A percentile compares a stretch with the other conserved stretches of the same genome.
Evolutionary conservation across 2,329 filamentous ascomycete genomes (phyloP).

Genomic region (Claviceps sorghi): DNA sequence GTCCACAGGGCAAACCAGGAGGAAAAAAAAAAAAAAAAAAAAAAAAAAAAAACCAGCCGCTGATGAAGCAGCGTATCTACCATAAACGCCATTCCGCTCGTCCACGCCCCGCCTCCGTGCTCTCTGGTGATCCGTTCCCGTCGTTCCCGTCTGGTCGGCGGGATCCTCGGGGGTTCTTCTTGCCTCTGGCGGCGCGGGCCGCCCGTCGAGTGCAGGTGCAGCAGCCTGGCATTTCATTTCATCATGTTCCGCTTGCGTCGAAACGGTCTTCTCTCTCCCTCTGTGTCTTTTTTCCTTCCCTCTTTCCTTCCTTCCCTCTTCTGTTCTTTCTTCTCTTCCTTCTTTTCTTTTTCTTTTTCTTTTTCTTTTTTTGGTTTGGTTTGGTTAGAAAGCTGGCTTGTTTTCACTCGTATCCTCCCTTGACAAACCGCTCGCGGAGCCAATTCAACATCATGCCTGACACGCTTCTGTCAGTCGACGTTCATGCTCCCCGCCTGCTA

Average conservation of each 20-base stretch:
- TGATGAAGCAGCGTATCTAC: background rate
- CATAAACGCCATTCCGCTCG: no score
- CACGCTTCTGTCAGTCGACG: no score
- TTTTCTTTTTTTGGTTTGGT: background rate
- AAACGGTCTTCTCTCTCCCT: no score
- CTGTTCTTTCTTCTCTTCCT: background rate
- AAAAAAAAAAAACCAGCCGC: no score
- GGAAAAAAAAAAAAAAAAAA: no score
- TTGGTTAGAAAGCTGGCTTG: no score
- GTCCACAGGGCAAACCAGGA: no score
- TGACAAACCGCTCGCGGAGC: no score
- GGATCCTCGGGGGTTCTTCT: background rate
- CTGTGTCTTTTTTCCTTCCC: background rate
- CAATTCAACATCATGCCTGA: no score
- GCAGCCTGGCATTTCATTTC: background rate
- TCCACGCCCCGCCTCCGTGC: background rate
- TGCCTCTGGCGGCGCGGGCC: background rate
- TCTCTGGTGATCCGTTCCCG: no score
- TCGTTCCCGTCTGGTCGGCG: background rate
- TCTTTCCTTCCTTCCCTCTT: background rate
- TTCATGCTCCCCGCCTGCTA: background rate
- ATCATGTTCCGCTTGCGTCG: background rate
- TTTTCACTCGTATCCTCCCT: no score
- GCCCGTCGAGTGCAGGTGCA: background rate
- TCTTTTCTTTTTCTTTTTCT: background rate